Base-by-base conservation (phyloP, 495 filamentous ascomycete genomes). In the Podospora appendiculata region DNA sequence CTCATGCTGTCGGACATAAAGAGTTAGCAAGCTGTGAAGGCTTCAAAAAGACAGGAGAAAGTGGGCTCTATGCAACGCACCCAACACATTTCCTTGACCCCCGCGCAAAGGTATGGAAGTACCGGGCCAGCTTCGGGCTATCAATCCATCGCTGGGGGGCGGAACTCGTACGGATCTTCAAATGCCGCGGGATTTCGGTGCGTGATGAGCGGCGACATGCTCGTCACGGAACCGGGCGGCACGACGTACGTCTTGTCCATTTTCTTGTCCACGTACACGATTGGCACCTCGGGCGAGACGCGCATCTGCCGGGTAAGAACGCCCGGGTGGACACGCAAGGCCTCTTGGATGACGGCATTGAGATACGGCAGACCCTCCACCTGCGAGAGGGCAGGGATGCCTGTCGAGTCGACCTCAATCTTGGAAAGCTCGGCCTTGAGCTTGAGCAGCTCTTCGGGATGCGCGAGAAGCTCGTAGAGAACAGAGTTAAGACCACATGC, bases 101-200 rank as follows among this genome's bases (percentile, higher is more conserved):
- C 12, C 48, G 32, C 2, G 54, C 42, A 43, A 56, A 56, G 1
- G 48, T 48, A 17, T 41, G 6, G 40, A 56, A 56, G 0, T 38
- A 38, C 40, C 49, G n/a, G 6, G 8, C 38, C 3, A 56, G 14
- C 13, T 18, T 33, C 4, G 48, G 54, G 16, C 52, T 44, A n/a
- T 56, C 54, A 25, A 56, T 56, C 54, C 54, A 56, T 16, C 54
- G 13, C 32, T 56, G 35, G 0, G 54, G n/a, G 54, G 6, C 13
- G 8, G 19, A 56, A 56, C 12, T 12, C 41, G 38, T 46, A 41
- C 3, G 48, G 34, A 18, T 56, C 39, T 25, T 51, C 14, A 19
- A 56, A 56, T 12, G 17, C 48, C 2, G 41, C 16, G 8, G 33
- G 7, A 38, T 51, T 43, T 36, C 40, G 32, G 33, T 56, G 54